Evolutionary conservation across 768 basidiomycete species (phyloP), one percentile per base, ranked within the genome.

Genomic region (Termitomyces heimii): DNA sequence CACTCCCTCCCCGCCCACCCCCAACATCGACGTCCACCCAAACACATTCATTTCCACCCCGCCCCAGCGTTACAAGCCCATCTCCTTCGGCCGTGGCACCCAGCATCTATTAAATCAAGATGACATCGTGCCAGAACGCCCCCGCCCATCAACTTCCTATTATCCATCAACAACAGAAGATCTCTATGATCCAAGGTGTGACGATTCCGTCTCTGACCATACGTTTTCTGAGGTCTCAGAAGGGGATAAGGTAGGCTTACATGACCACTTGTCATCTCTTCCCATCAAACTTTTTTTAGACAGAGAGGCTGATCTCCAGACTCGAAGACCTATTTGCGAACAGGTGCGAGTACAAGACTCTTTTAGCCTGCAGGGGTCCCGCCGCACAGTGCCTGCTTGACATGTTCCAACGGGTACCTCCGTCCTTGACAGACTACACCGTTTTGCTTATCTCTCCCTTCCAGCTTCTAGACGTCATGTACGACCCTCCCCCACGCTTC

Each of bases 31-130:
- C 13, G n/a, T 7, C 13, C 53, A 32, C 2, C 35, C 14, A 2
- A 5, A 1, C 35, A 3, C 35, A 35, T 3, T 3, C 35, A 35
- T 5, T 4, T n/a, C 31, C 12, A 57, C n/a, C 9, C 48, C 56
- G 9, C 53, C 43, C 22, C 42, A 28, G 48, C 56, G 46, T n/a
- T 53, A 40, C 39, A 53, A 39, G 28, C 57, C 52, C 28, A 58
- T 58, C 14, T 58, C 57, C 5, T 58, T 58, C 20, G 57, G 57
- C 4, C 57, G 57, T 24, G 57, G 57, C 20, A 58, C 57, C 5
- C 57, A 58, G 24, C 57, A 58, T 34, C 46, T 58, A 2, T 28
- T 58, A 3, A 47, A 58, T 44, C 57, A 58, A 46, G 52, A 40
- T 14, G 51, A 58, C 9, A 48, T 53, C 8, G 10, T 37, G 6